Conservation (phyloP, 225 moss, liverwort and hornwort genomes). For the Asterella californica region DNA sequence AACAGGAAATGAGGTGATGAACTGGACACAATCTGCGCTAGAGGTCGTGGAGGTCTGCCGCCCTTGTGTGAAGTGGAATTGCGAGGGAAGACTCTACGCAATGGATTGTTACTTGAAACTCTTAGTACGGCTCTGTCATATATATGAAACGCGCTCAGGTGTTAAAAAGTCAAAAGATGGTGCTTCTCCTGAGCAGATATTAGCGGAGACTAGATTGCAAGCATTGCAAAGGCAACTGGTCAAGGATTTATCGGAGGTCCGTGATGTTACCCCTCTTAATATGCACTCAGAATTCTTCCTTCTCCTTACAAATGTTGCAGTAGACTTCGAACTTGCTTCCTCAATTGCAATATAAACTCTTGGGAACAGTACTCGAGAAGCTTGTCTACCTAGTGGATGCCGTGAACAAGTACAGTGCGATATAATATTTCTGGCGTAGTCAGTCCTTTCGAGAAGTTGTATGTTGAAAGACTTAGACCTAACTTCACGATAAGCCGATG, state of each 20-base stretch:
- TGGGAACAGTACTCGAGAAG: not conserved
- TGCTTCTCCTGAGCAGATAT: slow-evolving; percentile 92
- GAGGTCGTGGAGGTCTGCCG: slow-evolving; percentile 97
- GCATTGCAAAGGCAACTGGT: slow-evolving; percentile 76
- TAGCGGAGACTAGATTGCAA: slow-evolving; percentile 88
- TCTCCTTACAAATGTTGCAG: not conserved
- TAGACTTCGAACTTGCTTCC: not conserved
- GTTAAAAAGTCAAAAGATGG: slow-evolving; percentile 97
- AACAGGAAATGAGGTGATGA: slow-evolving; percentile 74
- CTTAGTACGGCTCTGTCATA: slow-evolving; percentile 80
- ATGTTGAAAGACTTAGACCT: too few relatives aligned
- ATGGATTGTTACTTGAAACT: slow-evolving; percentile 97
- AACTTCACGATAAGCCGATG: too few relatives aligned
- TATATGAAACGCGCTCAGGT: slow-evolving; percentile 87
- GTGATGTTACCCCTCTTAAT: not conserved
- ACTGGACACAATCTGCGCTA: slow-evolving; percentile 94
- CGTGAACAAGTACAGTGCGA: too few relatives aligned
- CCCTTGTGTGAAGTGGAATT: slow-evolving; percentile 93
- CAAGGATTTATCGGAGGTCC: slow-evolving; percentile 75
- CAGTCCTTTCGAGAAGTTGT: too few relatives aligned
- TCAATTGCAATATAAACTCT: not conserved
- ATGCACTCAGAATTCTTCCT: not conserved
- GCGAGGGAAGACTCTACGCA: slow-evolving; percentile 84
- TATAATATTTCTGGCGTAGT: too few relatives aligned
- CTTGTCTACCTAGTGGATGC: too few relatives aligned